phyloP scores from a whole-genome alignment of 257 asterid species.

The Avicennia marina region DNA sequence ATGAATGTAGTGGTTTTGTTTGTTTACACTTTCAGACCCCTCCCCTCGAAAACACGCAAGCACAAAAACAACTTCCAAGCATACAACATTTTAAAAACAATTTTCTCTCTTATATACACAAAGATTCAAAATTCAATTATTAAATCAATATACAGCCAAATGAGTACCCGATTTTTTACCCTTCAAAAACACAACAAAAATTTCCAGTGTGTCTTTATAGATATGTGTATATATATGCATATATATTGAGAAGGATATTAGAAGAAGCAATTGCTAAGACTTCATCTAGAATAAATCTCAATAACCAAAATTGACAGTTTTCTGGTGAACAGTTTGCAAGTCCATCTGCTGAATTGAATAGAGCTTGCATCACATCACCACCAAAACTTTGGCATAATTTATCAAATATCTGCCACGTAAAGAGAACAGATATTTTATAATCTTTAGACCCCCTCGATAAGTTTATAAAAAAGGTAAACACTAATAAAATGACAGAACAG shows the following conservation, averaged over 20 bases:
- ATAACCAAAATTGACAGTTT: conserved; percentile 43
- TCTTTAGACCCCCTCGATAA: neutral
- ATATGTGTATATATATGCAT: neutral
- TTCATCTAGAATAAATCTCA: conserved; percentile 82
- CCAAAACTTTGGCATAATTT: conserved; percentile 90
- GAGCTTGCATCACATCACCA: conserved; percentile 92
- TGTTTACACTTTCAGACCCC: too few species aligned
- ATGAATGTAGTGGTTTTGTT: conserved; percentile 16
- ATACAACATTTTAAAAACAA: too few species aligned
- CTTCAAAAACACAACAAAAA: too few species aligned
- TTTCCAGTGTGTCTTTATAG: too few species aligned
- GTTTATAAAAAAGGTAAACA: neutral
- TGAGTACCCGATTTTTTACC: too few species aligned
- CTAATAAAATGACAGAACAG: neutral
- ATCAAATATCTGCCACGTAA: conserved; percentile 81
- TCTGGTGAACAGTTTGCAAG: conserved; percentile 80
- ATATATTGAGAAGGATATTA: conserved; percentile 64
- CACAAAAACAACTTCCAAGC: too few species aligned
- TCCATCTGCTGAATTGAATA: conserved; percentile 83
- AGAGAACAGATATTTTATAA: neutral
- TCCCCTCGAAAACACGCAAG: too few species aligned
- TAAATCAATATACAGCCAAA: too few species aligned
- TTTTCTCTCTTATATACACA: too few species aligned
- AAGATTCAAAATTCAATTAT: too few species aligned
- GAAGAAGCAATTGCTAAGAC: conserved; percentile 72